These are phyloP conservation scores for Globisporangium solare DNA, from an alignment of 352 stramenopile species.

Conservation along the genomic window DNA sequence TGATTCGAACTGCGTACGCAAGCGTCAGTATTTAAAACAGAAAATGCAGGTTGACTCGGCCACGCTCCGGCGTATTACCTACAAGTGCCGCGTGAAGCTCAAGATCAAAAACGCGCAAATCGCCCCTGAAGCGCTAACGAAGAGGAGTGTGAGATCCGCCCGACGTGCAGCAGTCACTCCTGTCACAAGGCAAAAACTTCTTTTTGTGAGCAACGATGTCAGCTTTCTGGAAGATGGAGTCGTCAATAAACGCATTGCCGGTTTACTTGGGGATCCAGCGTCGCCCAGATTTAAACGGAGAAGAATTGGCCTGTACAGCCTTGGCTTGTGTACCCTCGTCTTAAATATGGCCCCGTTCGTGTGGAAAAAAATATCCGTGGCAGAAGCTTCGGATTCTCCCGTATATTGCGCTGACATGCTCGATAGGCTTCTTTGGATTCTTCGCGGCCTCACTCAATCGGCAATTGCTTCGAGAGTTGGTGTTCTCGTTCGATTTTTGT, in stretches of 20 bases:
- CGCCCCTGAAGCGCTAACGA: no score
- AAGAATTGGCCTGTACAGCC: background rate
- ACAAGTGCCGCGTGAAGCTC: conserved; percentile 15
- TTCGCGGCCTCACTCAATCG: conserved; percentile 14
- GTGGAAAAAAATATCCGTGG: background rate
- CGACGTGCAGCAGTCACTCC: no score
- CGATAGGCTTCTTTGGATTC: conserved; percentile 12
- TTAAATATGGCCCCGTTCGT: background rate
- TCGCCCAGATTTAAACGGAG: background rate
- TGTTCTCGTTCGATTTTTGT: conserved; percentile 36
- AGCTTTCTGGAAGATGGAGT: background rate
- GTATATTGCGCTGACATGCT: conserved; percentile 6
- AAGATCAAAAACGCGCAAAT: background rate
- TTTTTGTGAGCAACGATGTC: background rate
- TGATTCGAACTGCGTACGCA: conserved; percentile 11
- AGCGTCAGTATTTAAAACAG: background rate
- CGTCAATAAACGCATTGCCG: background rate
- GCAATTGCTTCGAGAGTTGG: conserved; percentile 21
- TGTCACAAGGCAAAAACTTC: background rate
- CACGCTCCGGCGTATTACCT: conserved; percentile 17
- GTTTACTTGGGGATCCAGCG: background rate
- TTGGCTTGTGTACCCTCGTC: background rate
- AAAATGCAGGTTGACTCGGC: background rate
- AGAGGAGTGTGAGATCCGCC: no score
- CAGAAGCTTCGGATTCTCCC: conserved; percentile 7